Evolutionary conservation across 1,284 basidiomycete species (phyloP).

Genomic region (Pseudozyma thailandica): DNA sequence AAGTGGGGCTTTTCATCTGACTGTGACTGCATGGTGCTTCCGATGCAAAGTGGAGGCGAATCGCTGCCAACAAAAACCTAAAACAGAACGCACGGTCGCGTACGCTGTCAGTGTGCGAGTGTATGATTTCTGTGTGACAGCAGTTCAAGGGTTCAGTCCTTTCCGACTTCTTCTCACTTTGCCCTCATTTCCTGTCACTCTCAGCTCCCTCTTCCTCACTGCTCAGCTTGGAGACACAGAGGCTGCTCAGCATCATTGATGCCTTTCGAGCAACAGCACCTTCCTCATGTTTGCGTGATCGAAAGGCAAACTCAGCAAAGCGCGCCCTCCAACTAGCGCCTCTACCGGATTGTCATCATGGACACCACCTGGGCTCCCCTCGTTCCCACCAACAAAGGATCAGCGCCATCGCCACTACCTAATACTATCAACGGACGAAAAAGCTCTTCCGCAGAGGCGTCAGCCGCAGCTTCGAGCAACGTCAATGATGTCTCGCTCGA

Average conservation of each 20-base stretch:
- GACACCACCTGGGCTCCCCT: conserved; percentile 49
- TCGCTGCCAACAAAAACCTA: no score
- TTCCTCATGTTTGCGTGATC: not conserved
- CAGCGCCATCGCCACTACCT: not conserved
- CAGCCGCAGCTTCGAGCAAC: conserved; percentile 2
- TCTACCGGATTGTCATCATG: conserved; percentile 16
- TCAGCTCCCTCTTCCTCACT: no score
- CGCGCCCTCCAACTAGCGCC: not conserved
- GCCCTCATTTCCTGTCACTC: no score
- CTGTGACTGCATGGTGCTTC: no score
- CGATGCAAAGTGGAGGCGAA: not conserved
- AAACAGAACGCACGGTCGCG: no score
- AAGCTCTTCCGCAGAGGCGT: conserved; percentile 12
- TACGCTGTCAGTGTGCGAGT: no score
- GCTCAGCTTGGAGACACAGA: no score
- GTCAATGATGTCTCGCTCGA: conserved; percentile 39
- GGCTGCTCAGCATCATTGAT: no score
- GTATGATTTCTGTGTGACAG: no score
- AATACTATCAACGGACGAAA: conserved; percentile 1
- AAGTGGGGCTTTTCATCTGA: no score
- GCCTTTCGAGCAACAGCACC: not conserved
- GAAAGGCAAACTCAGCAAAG: not conserved
- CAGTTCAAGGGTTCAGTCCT: no score
- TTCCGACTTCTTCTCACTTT: no score
- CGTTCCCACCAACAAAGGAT: conserved; percentile 31